Conservation (phyloP, 805 yeast genomes). For the Barnettozyma californica region DNA sequence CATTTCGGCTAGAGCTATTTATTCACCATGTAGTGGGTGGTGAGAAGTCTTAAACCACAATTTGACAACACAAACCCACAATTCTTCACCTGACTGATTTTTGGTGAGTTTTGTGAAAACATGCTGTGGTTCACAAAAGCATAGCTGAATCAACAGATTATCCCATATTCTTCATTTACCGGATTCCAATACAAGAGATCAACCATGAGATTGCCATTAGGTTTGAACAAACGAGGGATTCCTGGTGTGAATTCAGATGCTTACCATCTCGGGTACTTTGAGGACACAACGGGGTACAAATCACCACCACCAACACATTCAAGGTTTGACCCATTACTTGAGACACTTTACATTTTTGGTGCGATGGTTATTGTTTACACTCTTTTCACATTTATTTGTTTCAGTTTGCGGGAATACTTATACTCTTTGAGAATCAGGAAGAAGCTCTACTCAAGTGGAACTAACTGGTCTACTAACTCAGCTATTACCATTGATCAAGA, state of each 20-base stretch:
- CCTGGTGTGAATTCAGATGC: constrained; percentile 26
- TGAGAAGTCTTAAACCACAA: too few relatives aligned
- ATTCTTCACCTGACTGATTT: not conserved
- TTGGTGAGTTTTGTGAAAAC: not conserved
- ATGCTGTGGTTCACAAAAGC: not conserved
- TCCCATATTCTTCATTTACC: not conserved
- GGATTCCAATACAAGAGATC: not conserved
- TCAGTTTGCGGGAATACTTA: constrained; percentile 27
- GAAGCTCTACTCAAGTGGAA: constrained; percentile 15
- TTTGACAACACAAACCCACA: too few relatives aligned
- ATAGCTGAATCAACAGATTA: not conserved
- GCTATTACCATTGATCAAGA: constrained; percentile 2
- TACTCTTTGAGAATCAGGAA: constrained; percentile 17
- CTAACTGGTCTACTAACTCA: constrained; percentile 18
- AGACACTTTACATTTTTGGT: constrained; percentile 23
- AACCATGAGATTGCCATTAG: not conserved
- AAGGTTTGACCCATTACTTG: constrained; percentile 20
- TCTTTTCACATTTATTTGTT: constrained; percentile 18
- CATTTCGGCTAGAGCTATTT: too few relatives aligned
- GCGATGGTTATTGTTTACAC: constrained; percentile 14
- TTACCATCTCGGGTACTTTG: constrained; percentile 26
- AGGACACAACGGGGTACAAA: constrained; percentile 18
- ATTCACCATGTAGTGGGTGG: too few relatives aligned
- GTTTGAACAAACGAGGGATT: constrained; percentile 14
- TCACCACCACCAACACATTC: constrained; percentile 9